Percentiles rank a stretch among this genome's conserved stretches.
phyloP scores from a whole-genome alignment of 805 yeast genomes.

The Ogataea haglerorum region DNA sequence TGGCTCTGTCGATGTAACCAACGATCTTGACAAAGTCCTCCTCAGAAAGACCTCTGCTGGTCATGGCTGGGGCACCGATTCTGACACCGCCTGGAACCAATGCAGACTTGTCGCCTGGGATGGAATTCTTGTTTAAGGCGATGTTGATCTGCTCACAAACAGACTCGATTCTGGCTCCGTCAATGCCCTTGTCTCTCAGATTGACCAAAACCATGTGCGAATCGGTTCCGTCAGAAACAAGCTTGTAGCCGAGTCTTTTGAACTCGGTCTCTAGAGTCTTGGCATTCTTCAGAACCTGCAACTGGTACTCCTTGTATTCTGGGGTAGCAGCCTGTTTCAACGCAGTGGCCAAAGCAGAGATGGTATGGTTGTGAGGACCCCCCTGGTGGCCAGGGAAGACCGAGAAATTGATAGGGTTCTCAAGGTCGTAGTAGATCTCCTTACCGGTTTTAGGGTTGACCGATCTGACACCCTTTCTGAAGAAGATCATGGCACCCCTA shows the following conservation, averaged over 20 bases:
- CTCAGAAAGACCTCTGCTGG: conserved; percentile 93
- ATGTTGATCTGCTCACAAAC: conserved; percentile 92
- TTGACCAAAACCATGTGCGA: conserved; percentile 93
- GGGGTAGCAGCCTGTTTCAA: conserved; percentile 90
- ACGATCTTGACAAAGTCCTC: conserved; percentile 81
- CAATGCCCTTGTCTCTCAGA: conserved; percentile 84
- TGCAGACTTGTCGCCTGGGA: conserved; percentile 97
- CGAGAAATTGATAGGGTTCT: conserved; percentile 92
- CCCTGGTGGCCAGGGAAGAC: conserved; percentile 99
- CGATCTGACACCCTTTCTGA: conserved; percentile 91
- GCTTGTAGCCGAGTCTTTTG: conserved; percentile 65
- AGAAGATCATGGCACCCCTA: conserved; percentile 99
- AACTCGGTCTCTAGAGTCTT: conserved; percentile 75
- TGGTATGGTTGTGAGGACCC: conserved; percentile 99
- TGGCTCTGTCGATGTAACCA: conserved; percentile 75
- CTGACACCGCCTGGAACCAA: conserved; percentile 96
- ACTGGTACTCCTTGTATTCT: conserved; percentile 87
- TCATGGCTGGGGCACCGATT: conserved; percentile 98
- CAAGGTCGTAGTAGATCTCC: conserved; percentile 86
- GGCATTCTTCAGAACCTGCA: conserved; percentile 85
- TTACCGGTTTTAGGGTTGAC: conserved; percentile 87
- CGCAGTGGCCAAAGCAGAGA: conserved; percentile 95
- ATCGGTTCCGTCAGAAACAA: conserved; percentile 95
- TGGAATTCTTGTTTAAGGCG: conserved; percentile 95
- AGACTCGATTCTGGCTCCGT: conserved; percentile 96